Evolutionary conservation across 768 basidiomycete genomes (phyloP).

Genomic region (Wakefieldia striispora): DNA sequence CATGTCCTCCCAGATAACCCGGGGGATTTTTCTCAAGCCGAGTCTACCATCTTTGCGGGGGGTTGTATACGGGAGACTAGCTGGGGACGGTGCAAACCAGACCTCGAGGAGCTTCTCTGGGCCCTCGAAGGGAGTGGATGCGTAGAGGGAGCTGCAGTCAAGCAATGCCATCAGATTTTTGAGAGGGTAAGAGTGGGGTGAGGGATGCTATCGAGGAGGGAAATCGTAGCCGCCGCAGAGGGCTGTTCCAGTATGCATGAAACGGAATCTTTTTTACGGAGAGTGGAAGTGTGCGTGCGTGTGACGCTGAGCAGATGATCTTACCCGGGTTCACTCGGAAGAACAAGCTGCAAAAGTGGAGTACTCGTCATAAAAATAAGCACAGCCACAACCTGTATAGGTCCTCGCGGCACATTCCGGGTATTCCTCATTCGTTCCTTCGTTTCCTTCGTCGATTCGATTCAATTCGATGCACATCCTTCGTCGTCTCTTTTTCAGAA

Average conservation of each 20-base stretch:
- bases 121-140: slow-evolving; percentile 75
- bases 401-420: not conserved
- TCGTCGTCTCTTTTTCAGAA: slow-evolving; percentile 42
- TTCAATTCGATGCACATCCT: slow-evolving; percentile 31
- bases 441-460: no score
- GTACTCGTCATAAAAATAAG: slow-evolving; percentile 6
- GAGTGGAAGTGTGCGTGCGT: slow-evolving; percentile 9
- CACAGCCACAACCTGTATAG: slow-evolving; percentile 30
- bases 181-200: not conserved
- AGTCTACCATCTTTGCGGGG: slow-evolving; percentile 41
- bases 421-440: not conserved
- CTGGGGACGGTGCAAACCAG: slow-evolving; percentile 88
- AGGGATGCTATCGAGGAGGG: slow-evolving; percentile 48
- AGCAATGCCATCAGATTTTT: slow-evolving; percentile 24
- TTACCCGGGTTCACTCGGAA: slow-evolving; percentile 7
- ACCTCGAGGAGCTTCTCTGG: slow-evolving; percentile 95
- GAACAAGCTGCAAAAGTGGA: slow-evolving; percentile 10
- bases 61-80: slow-evolving; percentile 50
- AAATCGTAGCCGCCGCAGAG: slow-evolving; percentile 36
- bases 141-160: slow-evolving; percentile 22
- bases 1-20: slow-evolving; percentile 93
- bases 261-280: slow-evolving; percentile 22
- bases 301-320: slow-evolving; percentile 17
- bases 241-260: slow-evolving; percentile 46
- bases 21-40: slow-evolving; percentile 76